These are phyloP conservation scores for Neurospora pannonica DNA, from an alignment of 495 filamentous ascomycete genomes.

Conservation along the genomic window DNA sequence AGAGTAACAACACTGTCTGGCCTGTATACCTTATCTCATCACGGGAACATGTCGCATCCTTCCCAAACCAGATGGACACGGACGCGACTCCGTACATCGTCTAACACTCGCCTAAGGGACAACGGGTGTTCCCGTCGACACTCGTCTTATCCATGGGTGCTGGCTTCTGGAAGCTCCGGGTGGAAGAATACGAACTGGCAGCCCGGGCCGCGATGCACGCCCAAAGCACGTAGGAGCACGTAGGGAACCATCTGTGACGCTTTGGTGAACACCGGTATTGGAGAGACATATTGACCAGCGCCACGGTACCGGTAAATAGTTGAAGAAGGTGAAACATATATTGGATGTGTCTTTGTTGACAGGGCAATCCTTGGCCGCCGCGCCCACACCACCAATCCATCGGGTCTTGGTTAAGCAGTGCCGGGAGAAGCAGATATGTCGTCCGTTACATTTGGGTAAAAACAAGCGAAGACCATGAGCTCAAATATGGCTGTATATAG, in stretches of 20 bases:
- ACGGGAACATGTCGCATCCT: neutral
- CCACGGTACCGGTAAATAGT: neutral
- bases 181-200: neutral
- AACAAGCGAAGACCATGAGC: neutral
- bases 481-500: neutral
- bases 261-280: neutral
- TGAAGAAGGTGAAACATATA: neutral
- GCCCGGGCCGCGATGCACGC: neutral
- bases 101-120: neutral
- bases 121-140: neutral
- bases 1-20: neutral
- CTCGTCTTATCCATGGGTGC: neutral
- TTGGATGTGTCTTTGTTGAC: neutral
- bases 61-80: neutral
- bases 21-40: neutral
- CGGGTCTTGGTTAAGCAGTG: neutral
- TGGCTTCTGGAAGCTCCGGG: neutral
- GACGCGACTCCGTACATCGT: neutral
- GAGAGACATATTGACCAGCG: neutral
- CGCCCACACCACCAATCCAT: neutral
- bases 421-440: neutral
- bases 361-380: neutral
- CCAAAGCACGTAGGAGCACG: neutral
- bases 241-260: neutral
- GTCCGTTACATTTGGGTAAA: neutral